Percentiles rank a stretch among this genome's conserved stretches.
These are phyloP conservation scores for Chlorella variabilis DNA, from an alignment of 163 green algal species.

Conservation along the genomic window DNA sequence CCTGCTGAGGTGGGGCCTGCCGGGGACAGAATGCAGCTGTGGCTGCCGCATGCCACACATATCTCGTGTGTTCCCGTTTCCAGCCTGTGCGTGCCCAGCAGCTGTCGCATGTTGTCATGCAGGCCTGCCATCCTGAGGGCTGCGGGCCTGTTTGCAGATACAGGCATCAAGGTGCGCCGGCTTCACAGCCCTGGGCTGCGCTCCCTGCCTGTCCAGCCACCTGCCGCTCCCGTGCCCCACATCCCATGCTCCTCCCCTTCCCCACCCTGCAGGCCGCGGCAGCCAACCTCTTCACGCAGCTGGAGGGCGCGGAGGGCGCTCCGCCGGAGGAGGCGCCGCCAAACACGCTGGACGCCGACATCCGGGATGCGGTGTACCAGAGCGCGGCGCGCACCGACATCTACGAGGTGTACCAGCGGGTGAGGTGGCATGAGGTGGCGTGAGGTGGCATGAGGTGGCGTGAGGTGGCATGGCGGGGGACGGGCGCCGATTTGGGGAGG, in stretches of 20 bases:
- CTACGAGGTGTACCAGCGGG: constrained; percentile 38
- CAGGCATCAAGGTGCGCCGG: background rate
- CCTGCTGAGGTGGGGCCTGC: constrained; percentile 35
- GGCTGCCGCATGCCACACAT: no score
- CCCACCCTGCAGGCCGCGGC: constrained; percentile 8
- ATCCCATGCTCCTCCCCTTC: background rate
- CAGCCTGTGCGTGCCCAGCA: no score
- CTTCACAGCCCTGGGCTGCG: no score
- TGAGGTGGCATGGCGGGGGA: no score
- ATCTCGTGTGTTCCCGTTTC: no score
- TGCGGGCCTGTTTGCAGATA: constrained; percentile 31
- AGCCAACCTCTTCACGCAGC: constrained; percentile 1
- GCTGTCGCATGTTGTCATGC: no score
- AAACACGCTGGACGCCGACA: constrained; percentile 44
- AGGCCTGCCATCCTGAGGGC: constrained; percentile 37
- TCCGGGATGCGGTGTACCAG: constrained; percentile 41
- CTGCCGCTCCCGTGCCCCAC: background rate
- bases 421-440: constrained; percentile 4
- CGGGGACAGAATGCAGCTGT: no score
- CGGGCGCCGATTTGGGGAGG: no score
- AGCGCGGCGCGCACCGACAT: constrained; percentile 24
- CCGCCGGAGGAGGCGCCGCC: background rate
- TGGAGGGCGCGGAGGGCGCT: background rate
- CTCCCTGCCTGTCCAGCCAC: no score
- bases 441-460: no score